Conservation (phyloP, 2,329 filamentous ascomycete genomes). For the Magnaporthiopsis poae region DNA sequence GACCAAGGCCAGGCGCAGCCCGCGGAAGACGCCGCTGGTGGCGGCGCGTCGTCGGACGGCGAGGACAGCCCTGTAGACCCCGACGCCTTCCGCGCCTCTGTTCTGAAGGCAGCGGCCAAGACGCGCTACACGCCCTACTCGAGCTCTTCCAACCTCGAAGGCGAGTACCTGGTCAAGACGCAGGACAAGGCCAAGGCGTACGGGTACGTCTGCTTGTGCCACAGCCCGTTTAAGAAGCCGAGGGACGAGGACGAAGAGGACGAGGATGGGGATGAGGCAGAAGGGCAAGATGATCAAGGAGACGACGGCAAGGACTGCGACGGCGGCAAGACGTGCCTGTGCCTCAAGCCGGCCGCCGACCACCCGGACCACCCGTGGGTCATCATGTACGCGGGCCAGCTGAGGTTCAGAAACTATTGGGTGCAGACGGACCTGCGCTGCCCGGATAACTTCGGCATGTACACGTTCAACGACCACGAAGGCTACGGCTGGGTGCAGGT, state of each 20-base stretch:
- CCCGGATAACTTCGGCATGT: slow-evolving; percentile 31
- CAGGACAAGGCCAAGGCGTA: slow-evolving; percentile 20
- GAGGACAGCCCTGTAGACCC: slow-evolving; percentile 11
- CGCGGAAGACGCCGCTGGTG: background rate
- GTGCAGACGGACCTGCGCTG: slow-evolving; percentile 17
- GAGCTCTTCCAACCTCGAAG: slow-evolving; percentile 25
- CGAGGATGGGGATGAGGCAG: slow-evolving; percentile 10
- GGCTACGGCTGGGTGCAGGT: slow-evolving; percentile 32
- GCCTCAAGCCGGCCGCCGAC: slow-evolving; percentile 20
- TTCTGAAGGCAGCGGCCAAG: slow-evolving; percentile 9
- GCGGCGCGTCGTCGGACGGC: background rate
- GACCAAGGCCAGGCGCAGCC: background rate
- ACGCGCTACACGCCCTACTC: slow-evolving; percentile 13
- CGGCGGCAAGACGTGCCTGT: slow-evolving; percentile 22
- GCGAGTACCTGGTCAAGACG: slow-evolving; percentile 18
- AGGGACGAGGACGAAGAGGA: slow-evolving; percentile 10
- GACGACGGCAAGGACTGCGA: slow-evolving; percentile 15
- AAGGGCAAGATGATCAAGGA: slow-evolving; percentile 13
- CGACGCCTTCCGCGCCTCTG: slow-evolving; percentile 6
- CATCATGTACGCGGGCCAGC: slow-evolving; percentile 21
- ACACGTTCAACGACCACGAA: slow-evolving; percentile 32
- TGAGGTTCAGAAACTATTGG: slow-evolving; percentile 21
- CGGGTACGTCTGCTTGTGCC: slow-evolving; percentile 21
- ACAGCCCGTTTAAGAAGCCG: slow-evolving; percentile 12
- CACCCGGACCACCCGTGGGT: slow-evolving; percentile 25